Base-by-base conservation (phyloP, 305 asterid species). In the Fraxinus velutina region DNA sequence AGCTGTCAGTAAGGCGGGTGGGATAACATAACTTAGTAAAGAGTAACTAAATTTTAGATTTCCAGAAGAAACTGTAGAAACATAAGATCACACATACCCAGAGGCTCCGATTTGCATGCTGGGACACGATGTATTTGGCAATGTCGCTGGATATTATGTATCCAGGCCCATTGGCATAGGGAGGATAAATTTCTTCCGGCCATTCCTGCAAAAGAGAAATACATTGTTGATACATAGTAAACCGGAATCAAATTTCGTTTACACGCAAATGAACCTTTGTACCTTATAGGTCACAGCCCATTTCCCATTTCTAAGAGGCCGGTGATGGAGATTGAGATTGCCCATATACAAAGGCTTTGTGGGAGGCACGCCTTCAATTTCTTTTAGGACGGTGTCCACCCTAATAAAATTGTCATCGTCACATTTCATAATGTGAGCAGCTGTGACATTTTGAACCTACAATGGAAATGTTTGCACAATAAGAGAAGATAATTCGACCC, bases 231-330 rank as follows among this genome's bases (percentile, higher is more conserved):
- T 76, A 57, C 33, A 10, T 34, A 52, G 32, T 36, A 29, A 50
- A 34, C 68, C 1, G 7, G 34, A 42, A 70, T 42, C 72, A 73
- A 47, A 19, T 36, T 77, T 7, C 37, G 10, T 39, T 39, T 22
- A 19, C 47, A 17, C 34, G 73, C 33, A 57, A 13, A 73, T 73
- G 76, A 81, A 75, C 22, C 4, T 37, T 17, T 76, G 33, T 89
- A 96, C 99, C 99, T 93, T 91, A 85, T 83, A 96, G 52, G 98
- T 55, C 79, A 96, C 99, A 0, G 98, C 98, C 99, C 99, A 96
- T 86, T 96, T 96, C 82, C 99, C 99, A 22, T 85, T 87, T 87
- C 99, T 88, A 78, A 96, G 97, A 90, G 99, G 98, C 76, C 97
- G 84, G 86, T 94, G 98, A 89, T 90, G 88, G 82, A 93, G 90